Conservation (phyloP, 2,329 filamentous ascomycete genomes). For the Penicillium paneum region DNA sequence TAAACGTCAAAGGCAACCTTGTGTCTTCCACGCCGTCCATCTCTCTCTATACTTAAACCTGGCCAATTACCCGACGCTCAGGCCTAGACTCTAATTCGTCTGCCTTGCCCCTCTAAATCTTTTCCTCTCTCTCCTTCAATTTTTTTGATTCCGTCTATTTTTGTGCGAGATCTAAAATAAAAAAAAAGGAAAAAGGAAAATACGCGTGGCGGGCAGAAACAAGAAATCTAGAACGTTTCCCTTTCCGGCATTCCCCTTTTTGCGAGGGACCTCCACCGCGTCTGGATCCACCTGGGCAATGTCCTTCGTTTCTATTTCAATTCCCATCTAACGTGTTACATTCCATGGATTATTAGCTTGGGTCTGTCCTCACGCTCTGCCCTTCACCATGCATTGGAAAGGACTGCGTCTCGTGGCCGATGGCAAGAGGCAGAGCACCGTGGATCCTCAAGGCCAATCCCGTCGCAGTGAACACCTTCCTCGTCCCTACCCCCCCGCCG, state of each 20-base stretch:
- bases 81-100: constrained; percentile 4
- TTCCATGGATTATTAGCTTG: constrained; percentile 6
- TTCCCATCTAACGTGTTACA: background rate
- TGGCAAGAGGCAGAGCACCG: constrained; percentile 34
- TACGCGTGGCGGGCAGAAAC: constrained; percentile 1
- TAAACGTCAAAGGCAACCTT: background rate
- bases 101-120: constrained; percentile 13
- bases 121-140: background rate
- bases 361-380: constrained; percentile 7
- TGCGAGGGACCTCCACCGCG: constrained; percentile 23
- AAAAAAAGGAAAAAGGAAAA: background rate
- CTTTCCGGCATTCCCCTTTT: constrained; percentile 27
- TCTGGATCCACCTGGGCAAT: constrained; percentile 23
- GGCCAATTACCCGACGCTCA: constrained; percentile 7
- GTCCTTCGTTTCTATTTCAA: constrained; percentile 8
- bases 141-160: background rate
- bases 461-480: constrained; percentile 40
- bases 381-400: constrained; percentile 41
- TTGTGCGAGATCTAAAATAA: background rate
- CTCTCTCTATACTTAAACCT: background rate
- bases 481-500: constrained; percentile 32
- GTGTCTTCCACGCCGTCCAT: background rate
- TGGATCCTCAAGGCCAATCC: constrained; percentile 28
- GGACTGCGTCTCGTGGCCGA: constrained; percentile 37
- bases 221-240: constrained; percentile 10